These are phyloP conservation scores for Pichia sp. DNA, from an alignment of 1,139 yeast species.

Conservation along the genomic window DNA sequence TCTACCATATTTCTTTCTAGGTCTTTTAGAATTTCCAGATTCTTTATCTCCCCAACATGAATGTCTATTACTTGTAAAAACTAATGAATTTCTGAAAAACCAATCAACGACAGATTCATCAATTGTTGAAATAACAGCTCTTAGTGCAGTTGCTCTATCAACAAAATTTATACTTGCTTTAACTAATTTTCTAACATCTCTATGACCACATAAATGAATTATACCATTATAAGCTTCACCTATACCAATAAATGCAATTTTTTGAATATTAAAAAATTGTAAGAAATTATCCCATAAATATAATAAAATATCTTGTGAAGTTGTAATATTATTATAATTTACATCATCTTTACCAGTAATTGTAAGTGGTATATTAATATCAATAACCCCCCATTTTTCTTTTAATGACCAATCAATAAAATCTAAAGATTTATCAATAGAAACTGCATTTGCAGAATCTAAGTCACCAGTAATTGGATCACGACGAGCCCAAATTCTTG, in stretches of 20 bases:
- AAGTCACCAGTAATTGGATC: constrained; percentile 77
- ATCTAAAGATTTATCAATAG: constrained; percentile 55
- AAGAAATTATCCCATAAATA: constrained; percentile 90
- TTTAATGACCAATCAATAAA: constrained; percentile 52
- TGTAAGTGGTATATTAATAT: constrained; percentile 64
- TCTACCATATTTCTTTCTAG: constrained; percentile 85
- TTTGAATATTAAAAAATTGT: constrained; percentile 63
- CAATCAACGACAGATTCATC: constrained; percentile 89
- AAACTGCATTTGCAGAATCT: constrained; percentile 61
- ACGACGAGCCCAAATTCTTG: constrained; percentile 85
- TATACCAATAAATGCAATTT: constrained; percentile 75
- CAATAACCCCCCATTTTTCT: constrained; percentile 71
- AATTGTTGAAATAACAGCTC: constrained; percentile 75
- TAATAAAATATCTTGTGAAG: constrained; percentile 69
- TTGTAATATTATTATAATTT: constrained; percentile 51
- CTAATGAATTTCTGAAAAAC: constrained; percentile 81
- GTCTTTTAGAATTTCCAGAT: constrained; percentile 44
- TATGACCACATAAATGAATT: constrained; percentile 81
- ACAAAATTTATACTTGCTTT: constrained; percentile 70
- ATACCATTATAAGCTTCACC: constrained; percentile 88
- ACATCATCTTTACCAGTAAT: constrained; percentile 35
- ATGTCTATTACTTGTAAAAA: constrained; percentile 70
- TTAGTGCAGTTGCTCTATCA: constrained; percentile 51
- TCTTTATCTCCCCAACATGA: constrained; percentile 62
- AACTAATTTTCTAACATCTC: constrained; percentile 59